Conservation (phyloP, 1,139 yeast genomes). For the Nakaseomyces kungkrabaensis region DNA sequence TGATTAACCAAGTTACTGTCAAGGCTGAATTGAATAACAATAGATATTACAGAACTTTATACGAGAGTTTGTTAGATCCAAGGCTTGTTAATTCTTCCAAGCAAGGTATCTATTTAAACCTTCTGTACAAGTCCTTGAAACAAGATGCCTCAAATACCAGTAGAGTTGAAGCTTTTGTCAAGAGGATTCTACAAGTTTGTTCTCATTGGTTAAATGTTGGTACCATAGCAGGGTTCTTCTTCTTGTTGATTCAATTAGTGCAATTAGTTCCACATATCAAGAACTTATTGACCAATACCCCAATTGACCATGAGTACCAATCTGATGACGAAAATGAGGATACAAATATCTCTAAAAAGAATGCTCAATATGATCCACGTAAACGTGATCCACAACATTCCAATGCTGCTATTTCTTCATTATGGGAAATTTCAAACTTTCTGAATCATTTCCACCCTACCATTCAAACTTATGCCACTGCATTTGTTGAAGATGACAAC, state of each 20-base stretch:
- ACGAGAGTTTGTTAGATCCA: constrained; percentile 81
- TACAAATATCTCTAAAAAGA: constrained; percentile 11
- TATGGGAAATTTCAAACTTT: constrained; percentile 80
- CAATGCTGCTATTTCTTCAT: constrained; percentile 64
- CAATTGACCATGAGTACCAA: constrained; percentile 30
- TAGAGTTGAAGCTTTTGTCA: constrained; percentile 82
- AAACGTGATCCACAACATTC: constrained; percentile 89
- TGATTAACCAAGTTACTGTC: constrained; percentile 65
- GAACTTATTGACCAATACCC: constrained; percentile 38
- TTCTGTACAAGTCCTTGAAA: constrained; percentile 74
- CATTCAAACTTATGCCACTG: constrained; percentile 67
- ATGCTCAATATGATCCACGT: constrained; percentile 60
- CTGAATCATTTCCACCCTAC: constrained; percentile 87
- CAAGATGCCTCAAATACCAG: constrained; percentile 48
- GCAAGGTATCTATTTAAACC: constrained; percentile 79
- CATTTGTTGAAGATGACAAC: constrained; percentile 42
- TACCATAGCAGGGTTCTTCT: constrained; percentile 83
- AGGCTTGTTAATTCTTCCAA: constrained; percentile 77
- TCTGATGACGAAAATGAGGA: constrained; percentile 30
- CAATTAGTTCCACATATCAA: constrained; percentile 42
- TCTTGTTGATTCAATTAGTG: constrained; percentile 59
- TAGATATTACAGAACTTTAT: constrained; percentile 78
- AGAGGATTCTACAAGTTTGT: constrained; percentile 79
- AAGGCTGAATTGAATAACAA: constrained; percentile 52
- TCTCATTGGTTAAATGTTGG: constrained; percentile 83